phyloP scores from a whole-genome alignment of 495 filamentous ascomycete genomes.

The Penicillium samsonianum region DNA sequence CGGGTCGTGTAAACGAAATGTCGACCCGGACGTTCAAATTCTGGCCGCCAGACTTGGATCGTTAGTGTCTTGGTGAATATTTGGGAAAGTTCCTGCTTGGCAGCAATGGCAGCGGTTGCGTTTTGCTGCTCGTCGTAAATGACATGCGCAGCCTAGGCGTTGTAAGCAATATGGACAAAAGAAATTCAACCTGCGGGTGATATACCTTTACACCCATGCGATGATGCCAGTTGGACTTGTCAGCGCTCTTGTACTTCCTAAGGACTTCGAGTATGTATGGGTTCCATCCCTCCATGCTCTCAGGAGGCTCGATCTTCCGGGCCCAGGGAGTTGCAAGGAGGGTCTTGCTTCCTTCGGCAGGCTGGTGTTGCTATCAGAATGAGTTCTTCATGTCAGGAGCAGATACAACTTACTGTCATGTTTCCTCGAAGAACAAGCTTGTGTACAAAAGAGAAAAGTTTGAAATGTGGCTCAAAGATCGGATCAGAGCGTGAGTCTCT shows the following conservation, averaged over 20 bases:
- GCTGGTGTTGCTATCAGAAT: slow-evolving; percentile 30
- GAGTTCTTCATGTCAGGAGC: background rate
- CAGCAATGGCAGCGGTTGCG: slow-evolving; percentile 55
- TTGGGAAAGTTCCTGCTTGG: slow-evolving; percentile 75
- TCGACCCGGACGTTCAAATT: slow-evolving; percentile 83
- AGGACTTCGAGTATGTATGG: slow-evolving; percentile 71
- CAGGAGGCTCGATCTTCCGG: slow-evolving; percentile 47
- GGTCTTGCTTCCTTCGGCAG: slow-evolving; percentile 52
- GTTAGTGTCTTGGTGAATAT: slow-evolving; percentile 96
- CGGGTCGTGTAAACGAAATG: slow-evolving; percentile 93
- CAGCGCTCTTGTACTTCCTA: slow-evolving; percentile 73
- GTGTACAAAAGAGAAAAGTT: slow-evolving; percentile 82
- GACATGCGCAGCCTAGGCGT: slow-evolving; percentile 62
- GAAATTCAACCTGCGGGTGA: background rate
- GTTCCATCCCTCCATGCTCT: slow-evolving; percentile 69
- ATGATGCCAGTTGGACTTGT: slow-evolving; percentile 97
- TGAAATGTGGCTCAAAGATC: slow-evolving; percentile 94
- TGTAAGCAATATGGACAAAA: slow-evolving; percentile 17
- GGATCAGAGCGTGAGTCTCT: slow-evolving; percentile 76
- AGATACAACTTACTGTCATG: slow-evolving; percentile 32
- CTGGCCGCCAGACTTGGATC: slow-evolving; percentile 94
- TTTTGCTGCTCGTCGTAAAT: slow-evolving; percentile 61
- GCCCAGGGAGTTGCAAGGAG: slow-evolving; percentile 59
- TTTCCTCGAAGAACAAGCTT: slow-evolving; percentile 64
- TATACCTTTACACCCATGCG: slow-evolving; percentile 75